Base-by-base conservation (phyloP, 2,329 filamentous ascomycete species). In the Xylariales sp. region DNA sequence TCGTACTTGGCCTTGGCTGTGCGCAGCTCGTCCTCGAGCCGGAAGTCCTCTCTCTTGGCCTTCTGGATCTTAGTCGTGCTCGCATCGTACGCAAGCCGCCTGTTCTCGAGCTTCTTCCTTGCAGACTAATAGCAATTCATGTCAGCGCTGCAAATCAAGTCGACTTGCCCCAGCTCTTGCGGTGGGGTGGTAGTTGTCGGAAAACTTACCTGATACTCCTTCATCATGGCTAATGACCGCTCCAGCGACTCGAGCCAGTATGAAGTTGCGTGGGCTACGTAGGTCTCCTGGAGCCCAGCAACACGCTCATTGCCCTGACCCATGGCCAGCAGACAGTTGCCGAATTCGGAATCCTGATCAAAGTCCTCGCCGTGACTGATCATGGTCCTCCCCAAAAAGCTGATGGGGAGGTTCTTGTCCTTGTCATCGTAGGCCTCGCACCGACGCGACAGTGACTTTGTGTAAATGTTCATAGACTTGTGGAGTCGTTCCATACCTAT, bases 1-100 rank as follows among this genome's bases (percentile, higher is more conserved):
- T 97, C 93, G 56, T 95, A 97, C 65, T 97, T 97, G 52, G 88
- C 86, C 61, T 95, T 95, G 60, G 93, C 88, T 19, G 81, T 77
- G 40, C 91, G 85, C 38, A 95, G 76, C 62, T 97, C 91, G 58
- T 97, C 91, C 61, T 97, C 93, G 40, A 93, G 75, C 45, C 88
- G 77, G 67, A 93, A 95, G 59, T 97, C 91, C 55, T 97, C 91
- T 54, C 84, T 88, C 69, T 95, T 95, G 17, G 85, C 82, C 63
- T 95, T 96, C 55, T 94, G 83, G 78, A 95, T 82, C 70, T 95
- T 96, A 46, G 81, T 79, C 33, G 88, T 81, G 44, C 86, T 90
- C 23, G 91, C 85, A 59, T 97, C 91, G 61, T 95, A 96, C 46
- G 89, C 89, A 41, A 97, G 72, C 43, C 91, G 81, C 41, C 91